A percentile compares a stretch with the other conserved stretches of the same genome.
Evolutionary conservation across 495 filamentous ascomycete genomes (phyloP).

Genomic region (Penicillium canescens): DNA sequence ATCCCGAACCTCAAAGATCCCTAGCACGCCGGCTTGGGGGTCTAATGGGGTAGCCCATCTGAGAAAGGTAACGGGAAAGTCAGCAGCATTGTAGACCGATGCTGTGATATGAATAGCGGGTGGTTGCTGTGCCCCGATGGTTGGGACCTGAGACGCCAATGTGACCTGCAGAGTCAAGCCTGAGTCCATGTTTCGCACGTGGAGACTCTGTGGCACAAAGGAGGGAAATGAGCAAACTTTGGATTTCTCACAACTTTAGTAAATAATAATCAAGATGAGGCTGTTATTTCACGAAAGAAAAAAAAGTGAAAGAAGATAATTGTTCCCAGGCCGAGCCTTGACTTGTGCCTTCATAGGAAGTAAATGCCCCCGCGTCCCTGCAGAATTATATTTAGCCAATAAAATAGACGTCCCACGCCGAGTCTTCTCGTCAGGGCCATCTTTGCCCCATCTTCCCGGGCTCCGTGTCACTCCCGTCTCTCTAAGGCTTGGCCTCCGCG

Average conservation of each 20-base stretch:
- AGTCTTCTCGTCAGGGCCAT: too few relatives aligned
- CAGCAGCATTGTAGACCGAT: conserved; percentile 43
- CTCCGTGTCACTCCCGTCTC: conserved; percentile 14
- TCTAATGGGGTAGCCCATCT: conserved; percentile 53
- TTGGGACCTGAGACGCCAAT: conserved; percentile 11
- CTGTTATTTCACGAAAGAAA: background rate
- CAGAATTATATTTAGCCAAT: conserved; percentile 2
- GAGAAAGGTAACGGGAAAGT: conserved; percentile 45
- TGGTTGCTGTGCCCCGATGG: conserved; percentile 17
- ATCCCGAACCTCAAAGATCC: conserved; percentile 45
- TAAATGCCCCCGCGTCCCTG: background rate
- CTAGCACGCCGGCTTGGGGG: conserved; percentile 41
- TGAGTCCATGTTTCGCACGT: conserved; percentile 4
- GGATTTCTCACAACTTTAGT: too few relatives aligned
- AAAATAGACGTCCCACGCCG: too few relatives aligned
- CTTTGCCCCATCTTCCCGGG: background rate
- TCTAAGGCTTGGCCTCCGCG: conserved; percentile 4
- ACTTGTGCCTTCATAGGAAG: too few relatives aligned
- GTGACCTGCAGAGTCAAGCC: conserved; percentile 22
- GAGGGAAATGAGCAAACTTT: background rate
- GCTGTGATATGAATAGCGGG: conserved; percentile 22
- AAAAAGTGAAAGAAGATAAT: background rate
- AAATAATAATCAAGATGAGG: background rate
- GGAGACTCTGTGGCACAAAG: background rate
- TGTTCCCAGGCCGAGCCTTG: too few relatives aligned